Evolutionary conservation across 768 basidiomycete genomes (phyloP), one percentile per base, ranked within the genome.

Genomic region (Leucosporidium creatinivorum): DNA sequence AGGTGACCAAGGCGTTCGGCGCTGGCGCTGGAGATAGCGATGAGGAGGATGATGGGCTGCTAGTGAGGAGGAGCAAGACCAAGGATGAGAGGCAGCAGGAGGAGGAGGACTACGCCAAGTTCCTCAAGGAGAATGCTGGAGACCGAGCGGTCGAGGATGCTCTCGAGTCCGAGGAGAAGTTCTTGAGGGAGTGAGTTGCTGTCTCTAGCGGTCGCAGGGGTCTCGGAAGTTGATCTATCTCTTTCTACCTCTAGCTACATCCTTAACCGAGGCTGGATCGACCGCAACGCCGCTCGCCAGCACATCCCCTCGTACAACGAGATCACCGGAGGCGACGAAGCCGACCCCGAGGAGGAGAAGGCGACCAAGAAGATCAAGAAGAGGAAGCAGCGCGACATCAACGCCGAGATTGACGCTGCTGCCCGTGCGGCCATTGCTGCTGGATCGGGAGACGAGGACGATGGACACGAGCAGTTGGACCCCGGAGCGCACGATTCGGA

Each of bases 181-280:
- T 63, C 63, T 58, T 58, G 72, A 67, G 67, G 28, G 74, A 69
- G 62, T 61, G 67, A 61, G 65, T 44, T 31, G 74, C 48, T 74
- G 26, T 62, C 31, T 52, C 3, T 54, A 6, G n/a, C 25, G 1
- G 6, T 54, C 17, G n/a, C 25, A 5, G 6, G 25, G 6, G 7
- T 3, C 6, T 7, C 50, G 21, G n/a, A 12, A 28, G 33, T 8
- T 44, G 57, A 23, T 17, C 21, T 58, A 63, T 12, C 51, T 55
- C 44, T 58, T 61, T 61, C 8, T 7, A 2, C 8, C 51, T 49
- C 1, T 74, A 97, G 93, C 78, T 99, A 96, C 78, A 96, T 99
- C 71, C 81, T 97, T 26, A 93, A 94, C 77, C 90, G 96, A 33
- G 96, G 94, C 1, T 99, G 96, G 96, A 86, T 99, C 58, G 96